These are phyloP conservation scores for Didymella lethalis DNA, from an alignment of 2,329 filamentous ascomycete species.

Conservation along the genomic window DNA sequence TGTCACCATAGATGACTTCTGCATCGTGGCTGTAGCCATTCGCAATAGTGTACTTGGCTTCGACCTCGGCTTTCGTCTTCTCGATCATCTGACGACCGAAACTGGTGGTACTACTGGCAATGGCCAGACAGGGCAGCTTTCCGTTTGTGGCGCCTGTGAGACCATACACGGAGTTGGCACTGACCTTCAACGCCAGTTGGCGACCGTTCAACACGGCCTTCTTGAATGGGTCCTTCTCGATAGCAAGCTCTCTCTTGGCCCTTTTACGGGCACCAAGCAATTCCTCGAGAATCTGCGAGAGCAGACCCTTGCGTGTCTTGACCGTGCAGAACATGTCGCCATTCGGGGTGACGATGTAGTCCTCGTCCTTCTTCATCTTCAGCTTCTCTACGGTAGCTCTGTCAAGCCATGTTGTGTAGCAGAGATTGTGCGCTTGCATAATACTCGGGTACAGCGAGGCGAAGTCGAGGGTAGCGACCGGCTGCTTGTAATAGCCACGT, in stretches of 20 bases:
- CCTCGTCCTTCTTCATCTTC: constrained; percentile 81
- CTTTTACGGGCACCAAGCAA: constrained; percentile 89
- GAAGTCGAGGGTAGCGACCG: constrained; percentile 97
- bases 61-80: constrained; percentile 95
- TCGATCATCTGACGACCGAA: constrained; percentile 99
- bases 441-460: constrained; percentile 98
- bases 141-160: constrained; percentile 94
- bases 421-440: constrained; percentile 98
- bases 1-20: constrained; percentile 98
- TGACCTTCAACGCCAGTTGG: constrained; percentile 94
- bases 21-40: constrained; percentile 96
- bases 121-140: constrained; percentile 92
- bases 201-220: constrained; percentile 98
- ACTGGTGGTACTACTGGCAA: constrained; percentile 95
- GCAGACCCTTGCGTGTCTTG: constrained; percentile 87
- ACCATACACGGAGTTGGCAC: constrained; percentile 97
- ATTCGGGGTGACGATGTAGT: constrained; percentile 96
- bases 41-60: constrained; percentile 85
- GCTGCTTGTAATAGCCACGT: constrained; percentile 92
- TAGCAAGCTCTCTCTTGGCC: constrained; percentile 86
- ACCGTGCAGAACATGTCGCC: constrained; percentile 90
- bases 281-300: constrained; percentile 96
- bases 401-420: constrained; percentile 92
- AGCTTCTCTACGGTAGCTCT: constrained; percentile 79
- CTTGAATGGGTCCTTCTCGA: constrained; percentile 94